A percentile compares a stretch with the other conserved stretches of the same genome.
Conservation (phyloP, 768 basidiomycete species). For the Roridomyces roridus region DNA sequence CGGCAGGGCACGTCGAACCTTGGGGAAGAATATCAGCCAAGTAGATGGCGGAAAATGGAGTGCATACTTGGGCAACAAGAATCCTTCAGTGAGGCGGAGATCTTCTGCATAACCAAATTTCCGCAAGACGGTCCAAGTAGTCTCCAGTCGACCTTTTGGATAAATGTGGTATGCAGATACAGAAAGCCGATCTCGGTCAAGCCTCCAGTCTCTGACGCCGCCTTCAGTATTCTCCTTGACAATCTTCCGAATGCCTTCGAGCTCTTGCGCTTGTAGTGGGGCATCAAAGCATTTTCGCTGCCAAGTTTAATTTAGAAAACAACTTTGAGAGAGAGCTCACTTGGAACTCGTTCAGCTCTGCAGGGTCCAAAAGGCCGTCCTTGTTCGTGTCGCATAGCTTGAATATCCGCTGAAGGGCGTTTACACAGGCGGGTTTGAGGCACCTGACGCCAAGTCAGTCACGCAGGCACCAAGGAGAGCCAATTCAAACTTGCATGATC, state of each 20-base stretch:
- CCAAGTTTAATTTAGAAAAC: constrained; percentile 2
- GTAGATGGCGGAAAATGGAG: too few species aligned
- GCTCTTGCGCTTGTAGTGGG: constrained; percentile 89
- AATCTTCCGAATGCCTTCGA: constrained; percentile 95
- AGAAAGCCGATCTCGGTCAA: constrained; percentile 94
- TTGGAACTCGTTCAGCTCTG: constrained; percentile 97
- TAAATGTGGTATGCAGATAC: constrained; percentile 95
- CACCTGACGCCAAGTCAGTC: constrained; percentile 54
- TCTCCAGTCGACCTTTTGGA: constrained; percentile 93
- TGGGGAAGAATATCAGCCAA: constrained; percentile 19
- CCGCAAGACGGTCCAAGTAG: constrained; percentile 95
- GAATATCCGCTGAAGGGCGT: constrained; percentile 92
- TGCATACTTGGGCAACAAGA: constrained; percentile 86
- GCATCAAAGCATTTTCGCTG: constrained; percentile 96
- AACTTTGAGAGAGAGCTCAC: constrained; percentile 46
- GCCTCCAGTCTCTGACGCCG: constrained; percentile 77
- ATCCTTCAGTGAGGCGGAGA: constrained; percentile 84
- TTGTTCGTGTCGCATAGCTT: constrained; percentile 95
- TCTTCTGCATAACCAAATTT: constrained; percentile 98
- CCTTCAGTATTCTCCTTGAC: constrained; percentile 81
- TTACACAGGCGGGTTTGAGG: constrained; percentile 91
- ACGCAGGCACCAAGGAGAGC: constrained; percentile 6
- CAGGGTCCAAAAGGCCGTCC: constrained; percentile 87
- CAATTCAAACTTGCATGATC: constrained; percentile 75
- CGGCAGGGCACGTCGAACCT: constrained; percentile 93